phyloP scores from a whole-genome alignment of 345 rosid species.

The Populus pruinosa region DNA sequence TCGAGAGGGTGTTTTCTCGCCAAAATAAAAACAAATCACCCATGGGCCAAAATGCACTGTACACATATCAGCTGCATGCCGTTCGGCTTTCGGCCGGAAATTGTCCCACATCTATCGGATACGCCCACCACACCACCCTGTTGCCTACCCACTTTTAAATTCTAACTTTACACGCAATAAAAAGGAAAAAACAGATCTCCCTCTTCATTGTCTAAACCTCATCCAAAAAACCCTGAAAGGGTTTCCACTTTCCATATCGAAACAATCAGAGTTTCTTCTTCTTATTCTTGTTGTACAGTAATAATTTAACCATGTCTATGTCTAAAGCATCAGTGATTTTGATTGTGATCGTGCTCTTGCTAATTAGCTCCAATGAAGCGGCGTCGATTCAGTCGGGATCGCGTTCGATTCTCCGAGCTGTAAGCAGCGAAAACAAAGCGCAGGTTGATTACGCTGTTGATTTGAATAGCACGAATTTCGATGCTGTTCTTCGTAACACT shows the following conservation, averaged over 20 bases:
- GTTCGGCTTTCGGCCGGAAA: not conserved
- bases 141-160: not conserved
- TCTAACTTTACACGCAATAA: not conserved
- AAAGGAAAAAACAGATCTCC: not conserved
- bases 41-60: not conserved
- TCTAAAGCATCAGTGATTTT: conserved; percentile 40
- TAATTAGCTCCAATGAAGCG: conserved; percentile 26
- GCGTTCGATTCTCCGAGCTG: conserved; percentile 58
- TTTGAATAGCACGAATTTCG: conserved; percentile 66
- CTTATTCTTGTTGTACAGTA: not conserved
- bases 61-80: not conserved
- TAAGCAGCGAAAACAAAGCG: conserved; percentile 21
- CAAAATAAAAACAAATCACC: too few species aligned
- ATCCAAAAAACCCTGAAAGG: not conserved
- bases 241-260: not conserved
- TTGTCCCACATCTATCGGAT: not conserved
- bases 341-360: conserved; percentile 26
- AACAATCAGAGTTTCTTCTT: not conserved
- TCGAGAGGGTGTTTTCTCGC: too few species aligned
- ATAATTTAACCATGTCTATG: conserved; percentile 29
- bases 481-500: conserved; percentile 52
- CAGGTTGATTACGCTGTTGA: conserved; percentile 61
- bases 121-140: not conserved
- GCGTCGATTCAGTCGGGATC: conserved; percentile 48
- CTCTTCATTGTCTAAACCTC: not conserved